phyloP scores from a whole-genome alignment of 164 flowering plant genomes.

The Warburgia ugandensis region DNA sequence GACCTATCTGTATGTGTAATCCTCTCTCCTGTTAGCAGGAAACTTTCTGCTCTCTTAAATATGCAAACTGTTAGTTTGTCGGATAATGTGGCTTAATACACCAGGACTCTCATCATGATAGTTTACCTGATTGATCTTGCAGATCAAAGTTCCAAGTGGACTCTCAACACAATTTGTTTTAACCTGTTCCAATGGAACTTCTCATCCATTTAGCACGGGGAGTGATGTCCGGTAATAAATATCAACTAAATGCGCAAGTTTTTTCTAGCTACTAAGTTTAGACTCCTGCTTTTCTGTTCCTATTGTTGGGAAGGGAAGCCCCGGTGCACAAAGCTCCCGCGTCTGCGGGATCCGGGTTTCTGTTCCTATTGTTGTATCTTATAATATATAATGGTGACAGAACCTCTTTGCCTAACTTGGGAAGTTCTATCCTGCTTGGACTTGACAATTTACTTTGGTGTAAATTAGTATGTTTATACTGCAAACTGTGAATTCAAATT shows the following conservation, averaged over 20 bases:
- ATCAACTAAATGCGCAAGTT: not conserved
- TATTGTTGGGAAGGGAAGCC: not conserved
- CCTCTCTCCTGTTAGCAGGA: too few species aligned
- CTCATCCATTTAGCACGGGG: conserved; percentile 58
- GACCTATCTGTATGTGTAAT: conserved; percentile 77
- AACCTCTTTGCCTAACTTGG: too few species aligned
- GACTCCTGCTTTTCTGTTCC: not conserved
- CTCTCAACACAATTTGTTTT: conserved; percentile 76
- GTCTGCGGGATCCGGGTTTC: not conserved
- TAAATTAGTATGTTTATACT: too few species aligned
- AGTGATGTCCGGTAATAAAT: conserved; percentile 51
- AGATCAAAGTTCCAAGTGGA: conserved; percentile 84
- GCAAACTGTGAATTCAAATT: too few species aligned
- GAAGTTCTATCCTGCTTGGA: too few species aligned
- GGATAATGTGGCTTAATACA: too few species aligned
- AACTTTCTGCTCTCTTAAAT: too few species aligned
- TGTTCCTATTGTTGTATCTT: not conserved
- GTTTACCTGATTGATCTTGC: conserved; percentile 19
- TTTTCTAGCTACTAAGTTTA: not conserved
- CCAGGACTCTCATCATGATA: too few species aligned
- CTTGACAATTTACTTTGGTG: too few species aligned
- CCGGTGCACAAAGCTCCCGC: not conserved
- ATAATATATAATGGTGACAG: too few species aligned
- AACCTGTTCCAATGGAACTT: conserved; percentile 65
- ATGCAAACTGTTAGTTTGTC: too few species aligned